phyloP scores from a whole-genome alignment of 495 filamentous ascomycete species.

The Trichoderma erinaceum region DNA sequence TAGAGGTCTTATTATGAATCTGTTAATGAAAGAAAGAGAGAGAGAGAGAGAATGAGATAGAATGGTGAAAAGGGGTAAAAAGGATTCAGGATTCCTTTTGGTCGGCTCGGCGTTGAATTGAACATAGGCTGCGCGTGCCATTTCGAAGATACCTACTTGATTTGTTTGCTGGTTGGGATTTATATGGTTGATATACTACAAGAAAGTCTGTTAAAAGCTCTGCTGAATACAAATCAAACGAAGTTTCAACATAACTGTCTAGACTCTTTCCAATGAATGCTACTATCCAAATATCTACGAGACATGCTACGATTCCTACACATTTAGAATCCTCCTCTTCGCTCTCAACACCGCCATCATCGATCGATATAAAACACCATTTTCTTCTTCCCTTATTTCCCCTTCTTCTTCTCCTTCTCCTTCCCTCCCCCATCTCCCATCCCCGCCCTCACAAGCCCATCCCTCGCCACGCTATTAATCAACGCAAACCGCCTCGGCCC shows the following conservation, averaged over 20 bases:
- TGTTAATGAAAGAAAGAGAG: neutral
- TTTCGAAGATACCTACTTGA: neutral
- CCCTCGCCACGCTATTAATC: constrained; percentile 79
- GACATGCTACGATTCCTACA: too few relatives aligned
- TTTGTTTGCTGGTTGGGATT: neutral
- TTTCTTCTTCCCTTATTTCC: constrained; percentile 21
- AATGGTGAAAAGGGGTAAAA: neutral
- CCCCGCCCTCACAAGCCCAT: constrained; percentile 76
- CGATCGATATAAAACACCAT: neutral
- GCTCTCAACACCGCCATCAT: too few relatives aligned
- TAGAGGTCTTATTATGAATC: too few relatives aligned
- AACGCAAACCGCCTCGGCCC: constrained; percentile 85
- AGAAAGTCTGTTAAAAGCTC: too few relatives aligned
- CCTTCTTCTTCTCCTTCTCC: constrained; percentile 45
- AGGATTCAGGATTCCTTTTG: neutral
- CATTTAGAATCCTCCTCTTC: too few relatives aligned
- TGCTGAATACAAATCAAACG: neutral
- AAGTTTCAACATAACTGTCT: constrained; percentile 13
- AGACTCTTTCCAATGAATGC: neutral
- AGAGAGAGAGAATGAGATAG: neutral
- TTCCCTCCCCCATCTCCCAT: constrained; percentile 45
- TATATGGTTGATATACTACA: neutral
- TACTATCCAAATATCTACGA: too few relatives aligned
- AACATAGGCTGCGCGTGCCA: neutral
- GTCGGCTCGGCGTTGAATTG: neutral